Conservation (phyloP, 306 rosid genomes). For the Macrotyloma uniflorum region DNA sequence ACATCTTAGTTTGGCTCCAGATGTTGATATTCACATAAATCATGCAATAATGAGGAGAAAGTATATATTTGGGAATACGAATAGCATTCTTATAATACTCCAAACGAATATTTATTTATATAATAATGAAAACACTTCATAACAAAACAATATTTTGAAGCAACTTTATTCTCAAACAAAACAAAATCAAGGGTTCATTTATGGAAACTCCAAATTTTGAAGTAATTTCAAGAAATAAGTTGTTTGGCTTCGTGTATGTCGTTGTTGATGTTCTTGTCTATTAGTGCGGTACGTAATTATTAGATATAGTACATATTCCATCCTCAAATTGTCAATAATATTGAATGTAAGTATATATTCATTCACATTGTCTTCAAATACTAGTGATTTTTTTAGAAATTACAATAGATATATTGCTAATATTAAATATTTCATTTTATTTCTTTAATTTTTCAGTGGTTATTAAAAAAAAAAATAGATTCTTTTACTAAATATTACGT, state of each 20-base stretch:
- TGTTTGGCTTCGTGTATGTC: background rate
- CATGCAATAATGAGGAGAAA: background rate
- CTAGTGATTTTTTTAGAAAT: background rate
- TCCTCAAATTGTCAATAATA: conserved; percentile 41
- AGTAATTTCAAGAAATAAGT: background rate
- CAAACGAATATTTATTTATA: background rate
- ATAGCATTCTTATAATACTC: background rate
- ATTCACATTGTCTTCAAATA: background rate
- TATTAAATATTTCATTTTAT: background rate
- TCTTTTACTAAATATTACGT: background rate
- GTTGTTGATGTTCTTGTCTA: conserved; percentile 30
- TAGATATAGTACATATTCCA: conserved; percentile 40
- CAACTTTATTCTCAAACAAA: background rate
- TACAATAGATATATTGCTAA: background rate
- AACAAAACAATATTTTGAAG: background rate
- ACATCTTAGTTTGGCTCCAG: background rate
- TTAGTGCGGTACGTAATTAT: conserved; percentile 37
- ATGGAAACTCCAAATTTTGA: background rate
- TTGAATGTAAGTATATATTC: conserved; percentile 32
- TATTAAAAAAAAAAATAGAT: background rate
- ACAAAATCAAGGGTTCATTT: background rate
- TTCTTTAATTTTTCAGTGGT: background rate
- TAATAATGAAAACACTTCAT: background rate
- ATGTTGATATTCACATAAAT: background rate
- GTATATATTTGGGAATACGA: background rate